These are phyloP conservation scores for Excoecaria agallocha DNA, from an alignment of 345 rosid species.

Conservation along the genomic window DNA sequence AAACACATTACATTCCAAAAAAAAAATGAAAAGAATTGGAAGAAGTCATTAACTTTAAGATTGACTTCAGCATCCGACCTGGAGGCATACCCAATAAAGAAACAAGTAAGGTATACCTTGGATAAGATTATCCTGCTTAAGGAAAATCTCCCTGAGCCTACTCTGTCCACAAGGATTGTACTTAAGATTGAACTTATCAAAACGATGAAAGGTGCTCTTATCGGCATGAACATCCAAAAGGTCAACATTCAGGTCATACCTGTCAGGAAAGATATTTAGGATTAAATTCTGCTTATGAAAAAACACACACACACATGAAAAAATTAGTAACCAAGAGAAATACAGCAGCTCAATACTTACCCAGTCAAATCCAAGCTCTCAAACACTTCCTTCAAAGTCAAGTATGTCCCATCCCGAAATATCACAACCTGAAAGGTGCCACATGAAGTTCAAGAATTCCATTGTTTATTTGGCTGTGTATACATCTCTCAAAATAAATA, in stretches of 20 bases:
- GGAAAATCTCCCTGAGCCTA: conserved; percentile 98
- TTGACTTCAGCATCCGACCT: conserved; percentile 3
- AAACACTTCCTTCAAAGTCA: conserved; percentile 94
- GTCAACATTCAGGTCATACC: conserved; percentile 94
- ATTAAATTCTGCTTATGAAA: not conserved
- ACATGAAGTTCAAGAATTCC: conserved; percentile 3
- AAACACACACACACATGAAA: too few species aligned
- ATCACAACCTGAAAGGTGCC: conserved; percentile 75
- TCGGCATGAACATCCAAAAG: conserved; percentile 99
- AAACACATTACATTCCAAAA: too few species aligned
- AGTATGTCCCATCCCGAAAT: conserved; percentile 95
- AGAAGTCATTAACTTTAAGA: not conserved
- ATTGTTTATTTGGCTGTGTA: not conserved
- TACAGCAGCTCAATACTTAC: conserved; percentile 32
- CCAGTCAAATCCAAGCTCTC: conserved; percentile 94
- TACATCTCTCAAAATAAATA: not conserved
- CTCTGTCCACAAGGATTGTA: conserved; percentile 99
- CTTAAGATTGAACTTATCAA: conserved; percentile 98
- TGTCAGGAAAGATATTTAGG: conserved; percentile 27
- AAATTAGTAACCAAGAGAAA: not conserved
- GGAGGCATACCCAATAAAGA: conserved; percentile 2
- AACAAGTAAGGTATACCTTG: conserved; percentile 66
- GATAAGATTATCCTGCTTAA: conserved; percentile 97
- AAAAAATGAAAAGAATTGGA: not conserved
- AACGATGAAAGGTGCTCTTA: conserved; percentile 99